Conservation (phyloP, 139 green algal genomes). For the Chlorella sp. region DNA sequence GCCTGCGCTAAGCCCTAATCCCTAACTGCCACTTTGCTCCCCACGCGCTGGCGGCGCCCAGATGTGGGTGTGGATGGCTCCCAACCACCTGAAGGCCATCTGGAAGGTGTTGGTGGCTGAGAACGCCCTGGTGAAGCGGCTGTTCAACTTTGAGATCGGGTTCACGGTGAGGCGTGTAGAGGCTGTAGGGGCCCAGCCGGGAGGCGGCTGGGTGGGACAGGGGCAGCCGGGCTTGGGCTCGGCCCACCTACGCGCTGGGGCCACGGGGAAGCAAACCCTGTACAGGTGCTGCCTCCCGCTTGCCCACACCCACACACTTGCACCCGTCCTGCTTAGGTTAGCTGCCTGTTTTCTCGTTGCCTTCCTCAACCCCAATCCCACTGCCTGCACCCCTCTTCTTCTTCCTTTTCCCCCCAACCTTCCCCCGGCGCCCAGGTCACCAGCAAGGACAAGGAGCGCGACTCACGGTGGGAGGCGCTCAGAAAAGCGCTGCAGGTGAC, state of each 20-base stretch:
- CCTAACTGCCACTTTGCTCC: too few relatives aligned
- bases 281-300: too few relatives aligned
- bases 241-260: neutral
- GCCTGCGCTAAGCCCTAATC: too few relatives aligned
- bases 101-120: slow-evolving; percentile 33
- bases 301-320: too few relatives aligned
- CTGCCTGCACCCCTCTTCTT: too few relatives aligned
- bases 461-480: slow-evolving; percentile 9
- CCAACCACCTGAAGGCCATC: slow-evolving; percentile 37
- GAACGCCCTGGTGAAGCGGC: neutral
- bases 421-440: neutral
- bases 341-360: too few relatives aligned
- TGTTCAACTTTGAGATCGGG: slow-evolving; percentile 37
- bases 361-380: too few relatives aligned
- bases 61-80: slow-evolving; percentile 35
- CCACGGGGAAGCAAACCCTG: too few relatives aligned
- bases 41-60: too few relatives aligned
- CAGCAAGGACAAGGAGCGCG: slow-evolving; percentile 27
- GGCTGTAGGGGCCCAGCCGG: too few relatives aligned
- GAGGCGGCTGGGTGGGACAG: neutral
- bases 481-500: slow-evolving; percentile 23
- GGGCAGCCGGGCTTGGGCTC: neutral
- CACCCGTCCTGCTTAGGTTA: neutral
- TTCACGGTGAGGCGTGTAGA: neutral
- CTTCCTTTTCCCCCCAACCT: too few relatives aligned